Evolutionary conservation across 2,329 filamentous ascomycete genomes (phyloP).

Genomic region (Exophiala sp.): DNA sequence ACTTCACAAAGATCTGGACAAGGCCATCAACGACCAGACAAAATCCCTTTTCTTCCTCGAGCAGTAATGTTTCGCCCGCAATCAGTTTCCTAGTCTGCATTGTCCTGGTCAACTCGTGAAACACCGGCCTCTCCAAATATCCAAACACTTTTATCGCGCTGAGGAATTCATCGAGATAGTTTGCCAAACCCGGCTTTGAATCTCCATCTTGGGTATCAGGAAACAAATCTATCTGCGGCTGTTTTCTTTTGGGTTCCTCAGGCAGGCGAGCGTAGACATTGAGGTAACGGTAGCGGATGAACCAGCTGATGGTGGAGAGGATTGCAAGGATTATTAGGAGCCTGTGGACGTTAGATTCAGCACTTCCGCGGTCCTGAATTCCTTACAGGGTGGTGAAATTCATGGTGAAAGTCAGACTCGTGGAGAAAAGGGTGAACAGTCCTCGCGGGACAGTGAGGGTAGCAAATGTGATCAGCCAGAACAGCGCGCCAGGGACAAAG

Average conservation of each 20-base stretch:
- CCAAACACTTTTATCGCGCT: slow-evolving; percentile 99
- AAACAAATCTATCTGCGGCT: slow-evolving; percentile 91
- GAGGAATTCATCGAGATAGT: slow-evolving; percentile 94
- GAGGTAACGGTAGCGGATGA: slow-evolving; percentile 88
- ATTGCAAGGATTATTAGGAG: slow-evolving; percentile 71
- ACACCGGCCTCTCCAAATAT: slow-evolving; percentile 90
- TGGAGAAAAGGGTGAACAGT: slow-evolving; percentile 83
- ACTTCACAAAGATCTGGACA: slow-evolving; percentile 98
- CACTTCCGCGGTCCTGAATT: not conserved
- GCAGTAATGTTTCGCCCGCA: slow-evolving; percentile 85
- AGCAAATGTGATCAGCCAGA: slow-evolving; percentile 76
- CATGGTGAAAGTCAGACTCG: slow-evolving; percentile 94
- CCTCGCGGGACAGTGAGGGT: slow-evolving; percentile 86
- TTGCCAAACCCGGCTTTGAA: slow-evolving; percentile 84
- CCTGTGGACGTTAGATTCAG: slow-evolving; percentile 37
- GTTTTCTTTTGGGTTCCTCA: slow-evolving; percentile 89
- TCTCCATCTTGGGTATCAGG: slow-evolving; percentile 87
- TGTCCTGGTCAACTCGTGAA: slow-evolving; percentile 91
- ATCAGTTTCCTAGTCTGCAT: slow-evolving; percentile 98
- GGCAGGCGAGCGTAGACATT: slow-evolving; percentile 95
- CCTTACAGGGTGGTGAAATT: slow-evolving; percentile 89
- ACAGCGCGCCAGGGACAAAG: slow-evolving; percentile 55
- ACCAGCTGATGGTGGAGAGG: slow-evolving; percentile 83
- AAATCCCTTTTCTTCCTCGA: slow-evolving; percentile 97
- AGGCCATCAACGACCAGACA: slow-evolving; percentile 94